These are phyloP conservation scores for Pythium brachiatum DNA, from an alignment of 352 stramenopile species.

Conservation along the genomic window DNA sequence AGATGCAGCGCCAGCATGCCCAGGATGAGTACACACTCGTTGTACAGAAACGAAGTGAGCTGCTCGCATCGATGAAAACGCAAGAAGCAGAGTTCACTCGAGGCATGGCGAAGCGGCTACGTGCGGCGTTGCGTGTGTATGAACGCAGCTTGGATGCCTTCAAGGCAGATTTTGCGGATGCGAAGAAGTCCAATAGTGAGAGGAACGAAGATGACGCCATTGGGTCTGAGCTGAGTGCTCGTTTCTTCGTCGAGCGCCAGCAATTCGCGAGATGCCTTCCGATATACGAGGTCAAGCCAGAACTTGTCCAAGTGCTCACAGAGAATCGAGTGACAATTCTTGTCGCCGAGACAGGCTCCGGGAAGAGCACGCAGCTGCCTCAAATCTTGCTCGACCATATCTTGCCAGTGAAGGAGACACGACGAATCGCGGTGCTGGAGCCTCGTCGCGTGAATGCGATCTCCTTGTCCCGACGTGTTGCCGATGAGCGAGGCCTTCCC, in stretches of 20 bases:
- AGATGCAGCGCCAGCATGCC: neutral
- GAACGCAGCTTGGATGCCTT: too few relatives aligned
- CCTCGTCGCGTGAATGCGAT: constrained; percentile 30
- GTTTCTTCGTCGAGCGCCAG: constrained; percentile 13
- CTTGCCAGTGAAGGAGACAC: constrained; percentile 1
- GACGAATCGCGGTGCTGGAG: constrained; percentile 24
- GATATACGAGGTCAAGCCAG: constrained; percentile 25
- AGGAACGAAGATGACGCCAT: too few relatives aligned
- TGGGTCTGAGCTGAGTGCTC: too few relatives aligned
- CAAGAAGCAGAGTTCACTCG: constrained; percentile 17
- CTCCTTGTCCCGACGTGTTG: constrained; percentile 18
- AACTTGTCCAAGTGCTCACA: constrained; percentile 16
- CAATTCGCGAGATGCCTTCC: constrained; percentile 22
- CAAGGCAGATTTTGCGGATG: too few relatives aligned
- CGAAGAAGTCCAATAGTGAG: too few relatives aligned
- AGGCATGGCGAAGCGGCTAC: neutral
- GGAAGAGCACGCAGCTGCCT: constrained; percentile 31
- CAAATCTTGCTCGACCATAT: constrained; percentile 30
- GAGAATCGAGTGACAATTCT: constrained; percentile 17
- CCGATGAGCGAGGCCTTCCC: constrained; percentile 15
- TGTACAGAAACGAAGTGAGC: neutral
- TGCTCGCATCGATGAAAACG: constrained; percentile 8
- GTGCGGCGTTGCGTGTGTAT: constrained; percentile 13
- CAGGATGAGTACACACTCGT: neutral
- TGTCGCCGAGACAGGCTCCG: constrained; percentile 30